These are phyloP conservation scores for Pilatotrama ljubarskyi DNA, from an alignment of 768 basidiomycete genomes.

Conservation along the genomic window DNA sequence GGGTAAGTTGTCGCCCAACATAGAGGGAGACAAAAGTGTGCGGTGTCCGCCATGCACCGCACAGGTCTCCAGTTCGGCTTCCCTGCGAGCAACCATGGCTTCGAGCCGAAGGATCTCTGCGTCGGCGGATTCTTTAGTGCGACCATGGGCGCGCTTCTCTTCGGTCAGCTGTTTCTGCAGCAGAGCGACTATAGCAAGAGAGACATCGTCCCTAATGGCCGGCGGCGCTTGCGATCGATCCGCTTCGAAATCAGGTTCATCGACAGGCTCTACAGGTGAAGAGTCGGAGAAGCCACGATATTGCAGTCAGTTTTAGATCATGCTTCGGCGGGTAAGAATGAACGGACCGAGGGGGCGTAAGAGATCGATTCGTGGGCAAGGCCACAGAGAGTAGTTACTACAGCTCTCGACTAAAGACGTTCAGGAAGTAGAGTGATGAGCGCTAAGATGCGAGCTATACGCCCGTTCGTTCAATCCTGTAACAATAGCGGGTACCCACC, in stretches of 20 bases:
- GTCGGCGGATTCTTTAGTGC: conserved; percentile 42
- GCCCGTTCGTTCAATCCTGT: not conserved
- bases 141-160: conserved; percentile 45
- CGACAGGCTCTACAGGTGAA: not conserved
- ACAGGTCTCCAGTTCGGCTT: conserved; percentile 50
- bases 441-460: conserved; percentile 2
- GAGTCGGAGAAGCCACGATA: not conserved
- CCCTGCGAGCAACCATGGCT: conserved; percentile 57
- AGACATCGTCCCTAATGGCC: conserved; percentile 30
- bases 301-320: not conserved
- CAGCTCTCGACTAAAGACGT: conserved; percentile 42
- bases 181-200: conserved; percentile 39
- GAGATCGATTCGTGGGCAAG: conserved; percentile 44
- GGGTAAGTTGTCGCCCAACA: not conserved
- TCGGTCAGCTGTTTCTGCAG: conserved; percentile 45
- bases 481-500: conserved; percentile 38
- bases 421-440: not conserved
- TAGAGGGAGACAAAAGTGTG: not conserved
- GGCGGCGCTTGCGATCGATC: not conserved
- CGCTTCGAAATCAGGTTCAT: not conserved
- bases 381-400: conserved; percentile 48
- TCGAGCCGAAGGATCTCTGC: conserved; percentile 45
- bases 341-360: conserved; percentile 45
- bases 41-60: conserved; percentile 19
- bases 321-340: not conserved